A percentile compares a stretch with the other conserved stretches of the same genome.
phyloP scores from a whole-genome alignment of 2,329 filamentous ascomycete genomes.

The Aureobasidium sp. region DNA sequence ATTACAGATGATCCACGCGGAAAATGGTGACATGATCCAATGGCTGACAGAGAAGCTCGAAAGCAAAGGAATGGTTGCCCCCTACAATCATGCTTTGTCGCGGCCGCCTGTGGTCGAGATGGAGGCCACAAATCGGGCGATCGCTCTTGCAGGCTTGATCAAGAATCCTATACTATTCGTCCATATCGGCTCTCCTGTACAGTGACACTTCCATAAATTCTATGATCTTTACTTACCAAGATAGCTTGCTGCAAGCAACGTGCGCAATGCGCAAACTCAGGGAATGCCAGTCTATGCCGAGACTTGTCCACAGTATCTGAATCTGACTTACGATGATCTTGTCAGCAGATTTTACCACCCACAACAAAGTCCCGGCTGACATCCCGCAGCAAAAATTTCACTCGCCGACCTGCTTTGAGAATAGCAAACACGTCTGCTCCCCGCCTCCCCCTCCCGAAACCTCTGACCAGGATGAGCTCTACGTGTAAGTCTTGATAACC shows the following conservation, averaged over 20 bases:
- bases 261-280: conserved; percentile 41
- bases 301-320: conserved; percentile 50
- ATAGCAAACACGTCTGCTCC: conserved; percentile 48
- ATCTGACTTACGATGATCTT: conserved; percentile 43
- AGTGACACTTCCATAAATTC: background rate
- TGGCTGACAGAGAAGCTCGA: conserved; percentile 48
- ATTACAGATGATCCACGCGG: conserved; percentile 43
- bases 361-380: conserved; percentile 16
- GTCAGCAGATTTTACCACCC: conserved; percentile 33
- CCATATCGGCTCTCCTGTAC: conserved; percentile 41
- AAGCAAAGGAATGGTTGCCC: conserved; percentile 38
- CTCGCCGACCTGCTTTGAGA: conserved; percentile 34
- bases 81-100: conserved; percentile 44
- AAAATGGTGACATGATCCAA: conserved; percentile 46
- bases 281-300: conserved; percentile 46
- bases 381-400: background rate
- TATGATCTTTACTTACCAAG: background rate
- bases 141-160: conserved; percentile 41
- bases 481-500: conserved; percentile 32
- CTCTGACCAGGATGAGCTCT: conserved; percentile 43
- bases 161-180: conserved; percentile 47
- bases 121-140: conserved; percentile 46
- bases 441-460: conserved; percentile 41
- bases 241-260: conserved; percentile 33
- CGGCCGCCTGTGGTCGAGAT: conserved; percentile 43